A percentile compares a stretch with the other conserved stretches of the same genome.
phyloP scores from a whole-genome alignment of 768 basidiomycete species.

The Mycena kentingensis region DNA sequence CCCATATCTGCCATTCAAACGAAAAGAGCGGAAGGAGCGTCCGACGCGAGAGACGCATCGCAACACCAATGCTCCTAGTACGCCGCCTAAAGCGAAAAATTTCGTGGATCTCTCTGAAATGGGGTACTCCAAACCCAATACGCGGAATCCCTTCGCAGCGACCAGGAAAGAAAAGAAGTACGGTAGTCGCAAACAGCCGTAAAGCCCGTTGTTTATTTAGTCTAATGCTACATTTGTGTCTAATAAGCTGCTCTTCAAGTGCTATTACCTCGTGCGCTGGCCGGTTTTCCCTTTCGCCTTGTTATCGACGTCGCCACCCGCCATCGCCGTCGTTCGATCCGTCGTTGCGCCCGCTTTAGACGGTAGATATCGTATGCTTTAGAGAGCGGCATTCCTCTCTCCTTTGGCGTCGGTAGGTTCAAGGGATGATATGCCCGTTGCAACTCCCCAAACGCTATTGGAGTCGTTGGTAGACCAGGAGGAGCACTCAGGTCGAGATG shows the following conservation, averaged over 20 bases:
- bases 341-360: not conserved
- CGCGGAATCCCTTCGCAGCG: conserved; percentile 7
- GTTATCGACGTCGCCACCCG: not conserved
- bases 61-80: not conserved
- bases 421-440: conserved; percentile 1
- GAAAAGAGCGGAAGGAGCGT: too few relatives aligned
- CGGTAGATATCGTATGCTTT: conserved; percentile 5
- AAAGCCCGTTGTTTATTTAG: not conserved
- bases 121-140: conserved; percentile 1
- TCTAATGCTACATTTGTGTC: not conserved
- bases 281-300: too few relatives aligned
- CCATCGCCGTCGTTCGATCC: not conserved
- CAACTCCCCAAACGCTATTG: not conserved
- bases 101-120: conserved; percentile 6
- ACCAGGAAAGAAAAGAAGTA: conserved; percentile 3
- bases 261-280: too few relatives aligned
- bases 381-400: conserved; percentile 12
- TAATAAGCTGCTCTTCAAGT: too few relatives aligned
- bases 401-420: conserved; percentile 10
- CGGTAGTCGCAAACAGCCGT: not conserved
- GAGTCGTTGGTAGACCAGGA: not conserved
- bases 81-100: not conserved
- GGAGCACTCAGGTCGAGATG: not conserved
- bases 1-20: too few relatives aligned
- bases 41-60: too few relatives aligned